Evolutionary conservation across 2,329 filamentous ascomycete species (phyloP).

Genomic region (Aaosphaeria pasadenensis): DNA sequence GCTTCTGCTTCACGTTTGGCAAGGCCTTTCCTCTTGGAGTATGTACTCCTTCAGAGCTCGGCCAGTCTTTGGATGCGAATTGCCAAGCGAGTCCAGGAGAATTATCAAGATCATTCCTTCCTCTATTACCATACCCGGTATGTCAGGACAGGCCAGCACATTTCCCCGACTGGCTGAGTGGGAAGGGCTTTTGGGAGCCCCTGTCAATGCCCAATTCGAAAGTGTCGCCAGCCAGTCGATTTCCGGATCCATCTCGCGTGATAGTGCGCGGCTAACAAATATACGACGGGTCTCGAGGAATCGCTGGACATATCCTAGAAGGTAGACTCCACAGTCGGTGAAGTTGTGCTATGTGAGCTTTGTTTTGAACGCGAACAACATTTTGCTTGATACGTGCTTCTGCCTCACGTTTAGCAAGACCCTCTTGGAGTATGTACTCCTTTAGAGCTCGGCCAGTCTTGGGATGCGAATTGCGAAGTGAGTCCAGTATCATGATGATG

Average conservation of each 20-base stretch:
- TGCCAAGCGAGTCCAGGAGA: conserved; percentile 79
- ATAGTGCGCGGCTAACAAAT: conserved; percentile 67
- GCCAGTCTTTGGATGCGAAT: conserved; percentile 61
- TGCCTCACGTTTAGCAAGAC: conserved; percentile 58
- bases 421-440: conserved; percentile 74
- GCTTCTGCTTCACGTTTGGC: conserved; percentile 56
- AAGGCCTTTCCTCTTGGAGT: conserved; percentile 60
- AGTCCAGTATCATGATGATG: conserved; percentile 84
- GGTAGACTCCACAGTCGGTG: conserved; percentile 85
- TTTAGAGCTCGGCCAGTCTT: conserved; percentile 66
- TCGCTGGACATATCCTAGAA: conserved; percentile 79
- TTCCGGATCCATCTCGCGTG: conserved; percentile 57
- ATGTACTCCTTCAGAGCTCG: conserved; percentile 74
- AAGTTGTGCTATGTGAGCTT: conserved; percentile 65
- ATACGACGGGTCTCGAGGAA: conserved; percentile 73
- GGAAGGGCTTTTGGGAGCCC: too few species aligned
- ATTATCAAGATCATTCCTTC: conserved; percentile 34
- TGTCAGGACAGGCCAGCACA: too few species aligned
- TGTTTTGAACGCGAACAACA: conserved; percentile 62
- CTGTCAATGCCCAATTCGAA: too few species aligned
- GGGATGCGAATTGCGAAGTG: conserved; percentile 63
- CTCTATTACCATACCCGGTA: too few species aligned
- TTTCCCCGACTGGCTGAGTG: too few species aligned
- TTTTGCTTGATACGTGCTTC: conserved; percentile 44
- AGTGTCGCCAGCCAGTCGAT: conserved; percentile 46